A percentile compares a stretch with the other conserved stretches of the same genome.
Evolutionary conservation across 2,329 filamentous ascomycete genomes (phyloP).

Genomic region (Curvularia eragrostidis): DNA sequence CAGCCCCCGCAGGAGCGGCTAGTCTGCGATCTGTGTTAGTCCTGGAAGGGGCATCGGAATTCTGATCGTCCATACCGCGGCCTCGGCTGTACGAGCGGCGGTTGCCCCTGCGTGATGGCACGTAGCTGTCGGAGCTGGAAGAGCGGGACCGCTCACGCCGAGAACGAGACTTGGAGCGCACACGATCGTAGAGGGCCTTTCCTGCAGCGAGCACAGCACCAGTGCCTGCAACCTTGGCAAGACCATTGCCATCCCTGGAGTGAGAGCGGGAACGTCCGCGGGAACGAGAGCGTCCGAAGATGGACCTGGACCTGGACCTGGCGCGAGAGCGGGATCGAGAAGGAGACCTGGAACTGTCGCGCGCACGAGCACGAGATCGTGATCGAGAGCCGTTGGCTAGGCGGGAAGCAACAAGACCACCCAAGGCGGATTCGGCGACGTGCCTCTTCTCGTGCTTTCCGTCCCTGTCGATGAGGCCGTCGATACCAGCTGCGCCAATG

Average conservation of each 20-base stretch:
- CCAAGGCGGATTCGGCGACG: constrained; percentile 84
- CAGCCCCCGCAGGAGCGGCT: constrained; percentile 46
- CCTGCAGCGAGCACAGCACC: constrained; percentile 59
- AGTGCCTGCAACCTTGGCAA: constrained; percentile 58
- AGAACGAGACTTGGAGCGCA: constrained; percentile 61
- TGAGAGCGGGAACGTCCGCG: constrained; percentile 51
- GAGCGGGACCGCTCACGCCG: constrained; percentile 49
- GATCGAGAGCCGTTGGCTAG: constrained; percentile 80
- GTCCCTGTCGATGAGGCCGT: constrained; percentile 73
- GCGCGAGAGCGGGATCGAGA: constrained; percentile 71
- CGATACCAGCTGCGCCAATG: constrained; percentile 81
- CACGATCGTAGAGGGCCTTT: constrained; percentile 62
- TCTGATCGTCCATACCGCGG: constrained; percentile 55
- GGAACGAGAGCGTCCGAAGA: constrained; percentile 51
- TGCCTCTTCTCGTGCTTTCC: constrained; percentile 79
- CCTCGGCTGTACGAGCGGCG: constrained; percentile 48
- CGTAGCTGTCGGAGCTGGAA: constrained; percentile 59
- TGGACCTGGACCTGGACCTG: constrained; percentile 57
- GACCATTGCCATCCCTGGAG: constrained; percentile 57
- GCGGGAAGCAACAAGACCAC: constrained; percentile 84
- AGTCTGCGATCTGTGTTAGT: constrained; percentile 50
- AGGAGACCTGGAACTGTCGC: constrained; percentile 48
- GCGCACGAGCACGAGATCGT: constrained; percentile 59
- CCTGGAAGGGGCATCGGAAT: constrained; percentile 46
- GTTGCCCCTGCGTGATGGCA: constrained; percentile 56